Percentiles rank a stretch among this genome's conserved stretches.
Conservation (phyloP, 345 rosid genomes). For the Arabidopsis suecica region DNA sequence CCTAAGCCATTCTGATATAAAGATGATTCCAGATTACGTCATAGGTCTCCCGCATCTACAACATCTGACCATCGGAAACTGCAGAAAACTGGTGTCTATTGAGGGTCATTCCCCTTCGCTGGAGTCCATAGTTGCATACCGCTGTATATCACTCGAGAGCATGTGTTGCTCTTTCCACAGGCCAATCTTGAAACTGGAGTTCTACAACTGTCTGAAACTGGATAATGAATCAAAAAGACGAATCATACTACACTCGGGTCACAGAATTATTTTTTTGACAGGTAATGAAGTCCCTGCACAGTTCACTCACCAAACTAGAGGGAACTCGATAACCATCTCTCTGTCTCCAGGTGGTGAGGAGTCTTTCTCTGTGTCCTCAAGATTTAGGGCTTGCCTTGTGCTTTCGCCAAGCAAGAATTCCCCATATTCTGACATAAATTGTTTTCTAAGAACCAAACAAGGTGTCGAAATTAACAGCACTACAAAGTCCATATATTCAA, state of each 20-base stretch:
- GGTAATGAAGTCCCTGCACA: neutral
- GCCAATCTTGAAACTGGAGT: neutral
- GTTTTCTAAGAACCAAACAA: neutral
- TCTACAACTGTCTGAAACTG: neutral
- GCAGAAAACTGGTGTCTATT: neutral
- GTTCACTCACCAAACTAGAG: slow-evolving; percentile 13
- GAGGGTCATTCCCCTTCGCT: neutral
- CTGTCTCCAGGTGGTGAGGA: neutral
- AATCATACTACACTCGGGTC: neutral
- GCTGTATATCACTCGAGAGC: neutral
- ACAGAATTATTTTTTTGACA: neutral
- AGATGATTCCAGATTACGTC: too few relatives aligned
- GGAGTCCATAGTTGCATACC: rapidly evolving
- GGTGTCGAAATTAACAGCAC: neutral
- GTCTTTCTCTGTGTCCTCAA: neutral
- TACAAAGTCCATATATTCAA: neutral
- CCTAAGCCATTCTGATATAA: too few relatives aligned
- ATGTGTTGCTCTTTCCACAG: neutral
- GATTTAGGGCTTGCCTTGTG: slow-evolving; percentile 9
- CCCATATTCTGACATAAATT: too few relatives aligned
- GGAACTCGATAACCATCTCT: slow-evolving; percentile 13
- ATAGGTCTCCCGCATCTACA: too few relatives aligned
- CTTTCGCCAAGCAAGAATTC: neutral
- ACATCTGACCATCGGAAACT: too few relatives aligned
- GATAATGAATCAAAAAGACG: neutral